These are phyloP conservation scores for Agrostemma githago DNA, from an alignment of 148 eudicot genomes.

Conservation along the genomic window DNA sequence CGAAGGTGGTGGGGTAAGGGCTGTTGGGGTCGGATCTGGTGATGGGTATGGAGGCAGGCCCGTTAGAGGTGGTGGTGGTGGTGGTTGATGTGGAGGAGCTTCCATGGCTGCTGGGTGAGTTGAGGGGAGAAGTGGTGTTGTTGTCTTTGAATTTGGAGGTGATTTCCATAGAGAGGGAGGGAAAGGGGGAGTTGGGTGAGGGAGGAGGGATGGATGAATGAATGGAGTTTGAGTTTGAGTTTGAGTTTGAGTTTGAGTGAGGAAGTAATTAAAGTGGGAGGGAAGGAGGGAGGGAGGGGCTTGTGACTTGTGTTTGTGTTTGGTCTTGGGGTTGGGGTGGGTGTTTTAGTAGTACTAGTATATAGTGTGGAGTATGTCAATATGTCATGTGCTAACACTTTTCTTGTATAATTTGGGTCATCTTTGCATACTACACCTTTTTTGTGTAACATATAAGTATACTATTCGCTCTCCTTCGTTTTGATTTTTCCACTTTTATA, in stretches of 20 bases:
- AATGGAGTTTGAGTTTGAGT: slow-evolving; percentile 4
- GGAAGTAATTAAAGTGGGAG: too few species aligned
- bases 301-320: neutral
- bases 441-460: too few species aligned
- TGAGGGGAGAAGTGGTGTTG: slow-evolving; percentile 32
- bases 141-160: slow-evolving; percentile 38
- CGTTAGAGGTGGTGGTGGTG: slow-evolving; percentile 10
- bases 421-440: too few species aligned
- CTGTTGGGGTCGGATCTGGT: slow-evolving; percentile 61
- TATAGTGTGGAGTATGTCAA: too few species aligned
- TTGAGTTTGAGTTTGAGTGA: neutral
- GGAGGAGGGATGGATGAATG: slow-evolving; percentile 24
- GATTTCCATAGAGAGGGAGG: slow-evolving; percentile 46
- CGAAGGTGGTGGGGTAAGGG: slow-evolving; percentile 82
- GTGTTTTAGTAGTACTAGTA: too few species aligned
- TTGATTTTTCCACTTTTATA: too few species aligned
- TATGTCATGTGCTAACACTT: too few species aligned
- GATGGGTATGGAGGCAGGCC: slow-evolving; percentile 34
- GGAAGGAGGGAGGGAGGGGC: slow-evolving; percentile 22
- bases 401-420: too few species aligned
- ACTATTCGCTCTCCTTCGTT: too few species aligned
- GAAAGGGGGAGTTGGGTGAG: slow-evolving; percentile 10
- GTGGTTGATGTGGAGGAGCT: slow-evolving; percentile 23
- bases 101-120: slow-evolving; percentile 27
- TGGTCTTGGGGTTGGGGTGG: neutral